Evolutionary conservation across 116 monocot genomes (phyloP), one percentile per base, ranked within the genome.

Genomic region (Dioscorea cayenensis): DNA sequence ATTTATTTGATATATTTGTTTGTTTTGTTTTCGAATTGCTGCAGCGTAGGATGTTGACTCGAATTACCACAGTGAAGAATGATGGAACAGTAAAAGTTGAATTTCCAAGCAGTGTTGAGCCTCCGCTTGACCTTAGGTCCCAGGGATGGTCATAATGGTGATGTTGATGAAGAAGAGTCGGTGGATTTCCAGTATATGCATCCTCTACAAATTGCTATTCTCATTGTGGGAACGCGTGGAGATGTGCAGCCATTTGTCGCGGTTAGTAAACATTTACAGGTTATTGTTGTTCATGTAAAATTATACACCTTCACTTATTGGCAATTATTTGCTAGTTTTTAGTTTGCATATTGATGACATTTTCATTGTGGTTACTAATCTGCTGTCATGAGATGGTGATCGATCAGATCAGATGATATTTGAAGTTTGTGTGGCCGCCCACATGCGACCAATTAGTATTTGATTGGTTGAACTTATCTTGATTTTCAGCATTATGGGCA

Each of bases 241-340:
- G 99, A 99, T 82, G 99, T 99, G 67, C 99, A 99, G 63, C 94
- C 99, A 51, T 99, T 99, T 87, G 77, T 94, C 84, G 94, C 94
- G 71, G 94, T 94, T 76, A 94, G 99, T 17, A 99, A 99, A 84
- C 74, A 86, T 36, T 75, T 99, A 71, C 99, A 99, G 99, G 99
- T 95, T 76, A 49, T 60, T 66, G 29, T 60, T 66, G 29, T 36
- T 18, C 51, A 28, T 13, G 28, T 50, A 35, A 16, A 18, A 16
- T 18, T 1, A 5, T n/a, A 55, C 0, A n/a, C n/a, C n/a, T n/a
- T n/a, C n/a, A n/a, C 55, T 51, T 5, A 19, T 55, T n/a, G n/a
- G 55, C n/a, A 23, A 27, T 11, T 23, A 23, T 62, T 22, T 23
- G 12, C 1, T 23, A 21, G 5, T 21, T 62, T 27, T 27, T 7